These are phyloP conservation scores for Phytophthora foliorum DNA, from an alignment of 352 stramenopile genomes.

Conservation along the genomic window DNA sequence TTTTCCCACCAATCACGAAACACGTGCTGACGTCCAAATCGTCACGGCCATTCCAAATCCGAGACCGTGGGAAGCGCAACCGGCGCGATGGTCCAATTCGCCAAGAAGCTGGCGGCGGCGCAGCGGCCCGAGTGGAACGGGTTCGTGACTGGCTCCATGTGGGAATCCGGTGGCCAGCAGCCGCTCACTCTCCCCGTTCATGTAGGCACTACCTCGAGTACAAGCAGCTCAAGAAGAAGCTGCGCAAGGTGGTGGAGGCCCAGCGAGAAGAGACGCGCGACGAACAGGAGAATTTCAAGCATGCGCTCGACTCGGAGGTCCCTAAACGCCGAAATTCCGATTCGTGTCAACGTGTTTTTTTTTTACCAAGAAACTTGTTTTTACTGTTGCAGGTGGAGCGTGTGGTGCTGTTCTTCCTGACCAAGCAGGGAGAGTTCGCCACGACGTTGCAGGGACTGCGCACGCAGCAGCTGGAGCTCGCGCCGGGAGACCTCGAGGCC, in stretches of 20 bases:
- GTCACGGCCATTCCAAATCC: constrained; percentile 14
- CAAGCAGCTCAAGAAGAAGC: constrained; percentile 91
- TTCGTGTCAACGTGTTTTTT: too few species aligned
- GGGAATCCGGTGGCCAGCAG: not conserved
- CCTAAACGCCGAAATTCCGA: not conserved
- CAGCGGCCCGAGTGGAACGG: constrained; percentile 82
- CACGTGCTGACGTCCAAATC: constrained; percentile 1
- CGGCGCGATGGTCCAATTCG: constrained; percentile 78
- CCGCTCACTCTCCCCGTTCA: not conserved
- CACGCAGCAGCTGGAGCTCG: constrained; percentile 56
- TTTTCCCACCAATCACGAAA: constrained; percentile 10
- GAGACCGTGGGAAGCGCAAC: constrained; percentile 1
- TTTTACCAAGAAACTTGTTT: not conserved
- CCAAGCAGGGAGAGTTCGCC: constrained; percentile 88
- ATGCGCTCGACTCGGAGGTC: constrained; percentile 77
- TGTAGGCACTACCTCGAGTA: constrained; percentile 91
- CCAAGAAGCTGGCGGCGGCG: constrained; percentile 81
- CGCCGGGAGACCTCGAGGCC: constrained; percentile 56
- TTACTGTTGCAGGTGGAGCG: constrained; percentile 55
- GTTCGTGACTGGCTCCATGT: constrained; percentile 23
- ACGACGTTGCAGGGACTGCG: constrained; percentile 66
- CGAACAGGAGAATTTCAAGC: constrained; percentile 78
- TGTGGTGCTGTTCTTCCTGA: constrained; percentile 89
- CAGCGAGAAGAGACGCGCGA: constrained; percentile 47
- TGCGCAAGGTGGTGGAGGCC: constrained; percentile 77